These are phyloP conservation scores for Iris pallida DNA, from an alignment of 116 monocot species.

Conservation along the genomic window DNA sequence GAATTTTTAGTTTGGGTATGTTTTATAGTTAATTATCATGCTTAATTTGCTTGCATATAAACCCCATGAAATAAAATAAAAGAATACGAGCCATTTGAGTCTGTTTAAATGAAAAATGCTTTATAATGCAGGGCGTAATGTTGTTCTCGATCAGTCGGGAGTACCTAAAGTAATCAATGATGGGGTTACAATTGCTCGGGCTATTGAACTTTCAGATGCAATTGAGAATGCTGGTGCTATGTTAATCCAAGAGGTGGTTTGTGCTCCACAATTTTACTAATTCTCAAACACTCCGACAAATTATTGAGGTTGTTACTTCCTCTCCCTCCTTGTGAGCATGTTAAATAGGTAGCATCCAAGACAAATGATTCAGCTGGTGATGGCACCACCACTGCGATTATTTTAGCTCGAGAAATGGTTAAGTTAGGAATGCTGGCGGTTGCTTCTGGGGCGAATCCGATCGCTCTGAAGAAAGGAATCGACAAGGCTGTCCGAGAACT, in stretches of 20 bases:
- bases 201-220: slow-evolving; percentile 75
- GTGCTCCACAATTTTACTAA: not conserved
- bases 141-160: slow-evolving; percentile 79
- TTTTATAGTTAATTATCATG: too few relatives aligned
- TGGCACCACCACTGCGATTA: slow-evolving; percentile 86
- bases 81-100: not conserved
- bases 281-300: not conserved
- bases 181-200: slow-evolving; percentile 86
- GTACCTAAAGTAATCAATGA: slow-evolving; percentile 95
- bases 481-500: slow-evolving; percentile 72
- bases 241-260: slow-evolving; percentile 75
- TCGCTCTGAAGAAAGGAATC: slow-evolving; percentile 85
- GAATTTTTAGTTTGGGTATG: too few relatives aligned
- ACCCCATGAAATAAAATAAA: too few relatives aligned
- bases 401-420: slow-evolving; percentile 89
- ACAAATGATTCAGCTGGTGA: slow-evolving; percentile 90
- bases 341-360: slow-evolving; percentile 71
- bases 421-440: slow-evolving; percentile 72
- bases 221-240: slow-evolving; percentile 78
- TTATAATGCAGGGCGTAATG: slow-evolving; percentile 63
- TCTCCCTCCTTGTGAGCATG: not conserved
- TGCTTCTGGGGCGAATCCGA: slow-evolving; percentile 79
- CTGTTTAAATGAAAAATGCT: not conserved
- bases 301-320: not conserved
- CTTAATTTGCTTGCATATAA: too few relatives aligned